A percentile compares a stretch with the other conserved stretches of the same genome.
These are phyloP conservation scores for Plasmodium inui DNA, from an alignment of 169 alveolate species.

Conservation along the genomic window DNA sequence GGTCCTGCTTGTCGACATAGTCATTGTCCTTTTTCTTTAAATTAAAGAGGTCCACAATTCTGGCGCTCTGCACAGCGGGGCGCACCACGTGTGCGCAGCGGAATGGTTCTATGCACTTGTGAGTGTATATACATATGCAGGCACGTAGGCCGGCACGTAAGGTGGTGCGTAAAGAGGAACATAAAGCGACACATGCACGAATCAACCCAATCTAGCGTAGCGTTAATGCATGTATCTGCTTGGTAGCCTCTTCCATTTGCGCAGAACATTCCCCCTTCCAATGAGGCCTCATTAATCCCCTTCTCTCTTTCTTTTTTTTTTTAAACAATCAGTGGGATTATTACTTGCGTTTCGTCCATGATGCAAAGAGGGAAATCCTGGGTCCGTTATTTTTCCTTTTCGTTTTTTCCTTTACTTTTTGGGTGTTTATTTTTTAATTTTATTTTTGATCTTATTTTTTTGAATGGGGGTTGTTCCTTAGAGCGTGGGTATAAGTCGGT, in stretches of 20 bases:
- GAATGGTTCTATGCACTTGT: background rate
- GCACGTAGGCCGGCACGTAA: background rate
- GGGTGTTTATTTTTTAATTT: background rate
- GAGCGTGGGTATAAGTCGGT: background rate
- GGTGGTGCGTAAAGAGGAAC: background rate
- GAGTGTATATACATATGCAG: background rate
- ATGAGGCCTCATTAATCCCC: background rate
- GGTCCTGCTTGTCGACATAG: constrained; percentile 57
- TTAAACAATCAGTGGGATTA: background rate
- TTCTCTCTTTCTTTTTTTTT: constrained; percentile 2
- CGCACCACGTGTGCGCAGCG: background rate
- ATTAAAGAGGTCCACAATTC: constrained; percentile 64
- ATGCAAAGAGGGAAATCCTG: background rate
- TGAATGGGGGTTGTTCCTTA: background rate
- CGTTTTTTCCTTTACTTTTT: background rate
- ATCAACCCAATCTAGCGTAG: background rate
- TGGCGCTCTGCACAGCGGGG: constrained; percentile 11
- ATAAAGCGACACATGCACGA: background rate
- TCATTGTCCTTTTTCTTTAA: constrained; percentile 44
- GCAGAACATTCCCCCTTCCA: background rate
- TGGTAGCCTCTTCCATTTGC: background rate
- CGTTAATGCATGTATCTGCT: background rate
- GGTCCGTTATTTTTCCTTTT: background rate
- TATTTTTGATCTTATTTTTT: background rate
- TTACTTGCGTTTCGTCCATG: constrained; percentile 40